These are phyloP conservation scores for Fusarium solani-melongenae DNA, from an alignment of 2,329 filamentous ascomycete genomes.

Conservation along the genomic window DNA sequence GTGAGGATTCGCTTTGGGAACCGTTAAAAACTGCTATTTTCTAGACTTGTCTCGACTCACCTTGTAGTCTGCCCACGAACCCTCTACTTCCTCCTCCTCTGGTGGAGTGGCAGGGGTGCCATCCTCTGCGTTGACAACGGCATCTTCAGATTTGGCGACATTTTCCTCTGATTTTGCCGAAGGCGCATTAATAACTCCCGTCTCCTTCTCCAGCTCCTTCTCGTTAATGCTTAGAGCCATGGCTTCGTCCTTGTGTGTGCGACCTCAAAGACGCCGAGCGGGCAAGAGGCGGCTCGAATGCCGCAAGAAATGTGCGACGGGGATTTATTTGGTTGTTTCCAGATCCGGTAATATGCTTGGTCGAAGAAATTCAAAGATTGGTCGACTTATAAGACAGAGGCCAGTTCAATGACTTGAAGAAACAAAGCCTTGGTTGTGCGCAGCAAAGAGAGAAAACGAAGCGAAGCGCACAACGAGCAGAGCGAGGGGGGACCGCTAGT, in stretches of 20 bases:
- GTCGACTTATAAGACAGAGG: not conserved
- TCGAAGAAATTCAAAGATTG: not conserved
- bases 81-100: conserved; percentile 29
- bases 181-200: not conserved
- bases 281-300: not conserved
- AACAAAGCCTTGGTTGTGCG: not conserved
- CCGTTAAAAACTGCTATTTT: conserved; percentile 17
- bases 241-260: not conserved
- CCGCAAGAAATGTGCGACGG: not conserved
- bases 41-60: not conserved
- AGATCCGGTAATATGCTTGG: not conserved
- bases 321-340: not conserved
- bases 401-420: conserved; percentile 11
- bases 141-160: conserved; percentile 9
- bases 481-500: conserved; percentile 1
- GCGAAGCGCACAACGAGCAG: conserved; percentile 8
- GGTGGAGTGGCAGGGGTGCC: not conserved
- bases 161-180: conserved; percentile 6
- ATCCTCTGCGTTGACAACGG: conserved; percentile 6
- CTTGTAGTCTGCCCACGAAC: conserved; percentile 38
- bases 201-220: conserved; percentile 32
- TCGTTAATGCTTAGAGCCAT: conserved; percentile 28
- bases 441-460: not conserved
- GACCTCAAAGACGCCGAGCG: not conserved
- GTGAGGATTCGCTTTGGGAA: conserved; percentile 46